These are phyloP conservation scores for Tetrahymena thermophila DNA, from an alignment of 73 alveolate genomes.

Conservation along the genomic window DNA sequence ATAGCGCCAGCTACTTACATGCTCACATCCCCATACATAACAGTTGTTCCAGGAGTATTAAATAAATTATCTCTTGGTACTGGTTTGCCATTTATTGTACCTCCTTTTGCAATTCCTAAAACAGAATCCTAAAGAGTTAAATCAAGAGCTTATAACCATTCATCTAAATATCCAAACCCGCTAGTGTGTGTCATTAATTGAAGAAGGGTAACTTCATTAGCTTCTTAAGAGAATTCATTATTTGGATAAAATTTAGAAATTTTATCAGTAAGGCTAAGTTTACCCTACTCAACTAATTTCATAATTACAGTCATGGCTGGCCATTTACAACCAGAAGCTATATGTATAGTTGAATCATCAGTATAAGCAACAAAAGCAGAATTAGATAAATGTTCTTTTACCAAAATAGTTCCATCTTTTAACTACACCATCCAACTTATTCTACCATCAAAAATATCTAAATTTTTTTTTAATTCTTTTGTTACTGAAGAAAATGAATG, in stretches of 20 bases:
- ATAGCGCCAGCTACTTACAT: conserved; percentile 19
- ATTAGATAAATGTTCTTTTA: conserved; percentile 1
- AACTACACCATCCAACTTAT: conserved; percentile 7
- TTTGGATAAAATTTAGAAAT: not conserved
- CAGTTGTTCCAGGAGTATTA: not conserved
- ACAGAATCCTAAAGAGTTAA: not conserved
- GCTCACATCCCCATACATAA: not conserved
- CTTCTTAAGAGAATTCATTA: not conserved
- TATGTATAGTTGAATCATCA: conserved; percentile 1
- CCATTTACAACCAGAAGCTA: conserved; percentile 34
- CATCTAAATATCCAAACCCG: not conserved
- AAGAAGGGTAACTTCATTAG: not conserved
- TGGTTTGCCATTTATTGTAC: not conserved
- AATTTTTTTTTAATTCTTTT: not conserved
- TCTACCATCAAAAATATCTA: not conserved
- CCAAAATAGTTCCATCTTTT: not conserved
- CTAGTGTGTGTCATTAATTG: not conserved
- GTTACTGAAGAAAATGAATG: not conserved
- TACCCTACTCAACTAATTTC: conserved; percentile 10
- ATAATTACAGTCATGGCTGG: conserved; percentile 8
- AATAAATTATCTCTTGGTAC: not conserved
- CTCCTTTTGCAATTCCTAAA: conserved; percentile 10
- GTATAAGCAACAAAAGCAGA: not conserved
- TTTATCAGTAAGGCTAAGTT: not conserved
- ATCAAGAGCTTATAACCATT: not conserved